Evolutionary conservation across 371 early-diverging fungal genomes (phyloP), one percentile per base, ranked within the genome.

Genomic region (Rhizomucor pusillus): DNA sequence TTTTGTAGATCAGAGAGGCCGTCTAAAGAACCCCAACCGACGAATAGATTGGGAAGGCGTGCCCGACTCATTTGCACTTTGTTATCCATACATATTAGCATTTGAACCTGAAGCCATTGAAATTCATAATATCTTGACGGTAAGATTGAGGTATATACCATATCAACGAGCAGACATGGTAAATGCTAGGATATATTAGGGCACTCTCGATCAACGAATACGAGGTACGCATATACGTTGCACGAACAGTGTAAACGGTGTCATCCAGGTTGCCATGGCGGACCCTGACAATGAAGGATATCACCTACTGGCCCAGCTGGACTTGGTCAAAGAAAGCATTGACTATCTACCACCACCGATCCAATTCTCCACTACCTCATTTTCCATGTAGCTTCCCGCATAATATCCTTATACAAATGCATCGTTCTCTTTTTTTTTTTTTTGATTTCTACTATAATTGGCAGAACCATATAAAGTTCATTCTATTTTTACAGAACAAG

Each of bases 101-200:
- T 94, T 91, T 71, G 93, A 92, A 50, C 80, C 88, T 10, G 78
- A 79, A 12, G 94, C 95, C 62, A 89, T 94, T 55, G 95, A 94
- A 71, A 77, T 96, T 23, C 82, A 93, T 40, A 77, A 93, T 63
- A 86, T 93, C 12, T 81, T 89, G 44, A 86, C 90, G 12, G 90
- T 79, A 74, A 66, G 73, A n/a, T 43, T 34, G 19, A 34, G 45
- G 20, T 1, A 29, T 23, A 14, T 22, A 20, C 16, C 10, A 20
- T 11, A 34, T 23, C n/a, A 23, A 40, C 39, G 11, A 16, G 20
- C 23, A 13, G 9, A 14, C 39, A 11, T n/a, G 11, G 11, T 43
- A 47, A 13, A 56, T 56, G 19, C 29, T 5, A 5, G 29, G 29
- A 29, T 29, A 12, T 29, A 43, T 7, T 47, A 73, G 74, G 74